Percentiles rank a stretch among this genome's conserved stretches.
Conservation (phyloP, 2,329 filamentous ascomycete species). For the Raffaelea arxii region DNA sequence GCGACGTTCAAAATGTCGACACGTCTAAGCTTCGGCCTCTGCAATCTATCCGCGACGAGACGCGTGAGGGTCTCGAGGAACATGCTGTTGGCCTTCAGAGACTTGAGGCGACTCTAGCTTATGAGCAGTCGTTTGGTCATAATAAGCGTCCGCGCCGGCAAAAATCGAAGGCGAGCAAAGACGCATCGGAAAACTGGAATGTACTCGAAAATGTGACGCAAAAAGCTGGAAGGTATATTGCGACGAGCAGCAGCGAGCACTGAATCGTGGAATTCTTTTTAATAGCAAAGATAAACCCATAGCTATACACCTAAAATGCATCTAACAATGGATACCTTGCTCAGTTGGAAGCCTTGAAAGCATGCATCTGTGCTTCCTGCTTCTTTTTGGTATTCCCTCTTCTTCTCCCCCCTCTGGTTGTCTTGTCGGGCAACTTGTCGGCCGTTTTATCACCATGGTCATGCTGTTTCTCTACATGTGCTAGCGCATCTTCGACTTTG, state of each 20-base stretch:
- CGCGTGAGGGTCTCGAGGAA: constrained; percentile 40
- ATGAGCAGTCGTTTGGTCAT: constrained; percentile 53
- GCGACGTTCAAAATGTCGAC: constrained; percentile 70
- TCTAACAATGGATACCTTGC: background rate
- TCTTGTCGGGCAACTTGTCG: background rate
- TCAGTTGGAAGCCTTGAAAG: constrained; percentile 4
- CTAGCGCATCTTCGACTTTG: constrained; percentile 21
- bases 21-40: constrained; percentile 65
- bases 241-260: constrained; percentile 50
- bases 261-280: background rate
- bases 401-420: background rate
- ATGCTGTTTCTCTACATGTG: constrained; percentile 17
- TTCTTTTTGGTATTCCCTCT: constrained; percentile 3
- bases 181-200: constrained; percentile 57
- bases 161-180: constrained; percentile 21
- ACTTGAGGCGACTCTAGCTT: constrained; percentile 43
- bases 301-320: too few relatives aligned
- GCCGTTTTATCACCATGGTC: constrained; percentile 5
- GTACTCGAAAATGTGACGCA: constrained; percentile 55
- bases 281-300: background rate
- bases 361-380: constrained; percentile 6
- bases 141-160: constrained; percentile 33
- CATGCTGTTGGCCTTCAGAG: constrained; percentile 49
- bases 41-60: constrained; percentile 73
- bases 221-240: constrained; percentile 64